Conservation (phyloP, 257 asterid species). For the Salvia rosmarinus region DNA sequence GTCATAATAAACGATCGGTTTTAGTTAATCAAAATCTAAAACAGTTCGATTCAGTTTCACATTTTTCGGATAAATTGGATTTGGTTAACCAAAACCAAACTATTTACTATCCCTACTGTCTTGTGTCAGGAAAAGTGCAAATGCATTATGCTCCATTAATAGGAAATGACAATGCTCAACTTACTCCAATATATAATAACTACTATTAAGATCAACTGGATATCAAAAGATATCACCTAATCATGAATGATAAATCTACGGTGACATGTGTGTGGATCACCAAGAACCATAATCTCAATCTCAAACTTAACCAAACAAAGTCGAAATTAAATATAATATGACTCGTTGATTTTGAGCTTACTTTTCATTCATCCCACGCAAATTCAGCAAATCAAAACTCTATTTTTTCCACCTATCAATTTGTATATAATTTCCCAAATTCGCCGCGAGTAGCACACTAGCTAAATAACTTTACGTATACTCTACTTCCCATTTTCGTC, state of each 20-base stretch:
- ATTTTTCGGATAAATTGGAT: no score
- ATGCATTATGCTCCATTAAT: no score
- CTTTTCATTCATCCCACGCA: slow-evolving; percentile 7
- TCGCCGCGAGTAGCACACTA: neutral
- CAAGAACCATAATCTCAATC: neutral
- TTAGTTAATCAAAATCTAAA: no score
- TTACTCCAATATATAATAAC: no score
- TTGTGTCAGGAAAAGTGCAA: no score
- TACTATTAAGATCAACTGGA: neutral
- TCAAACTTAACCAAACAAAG: neutral
- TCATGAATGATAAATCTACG: neutral
- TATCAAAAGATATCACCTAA: neutral
- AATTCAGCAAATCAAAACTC: neutral
- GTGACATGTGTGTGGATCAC: neutral
- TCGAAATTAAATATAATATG: neutral
- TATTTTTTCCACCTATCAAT: neutral
- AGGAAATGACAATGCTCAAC: no score
- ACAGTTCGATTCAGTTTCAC: no score
- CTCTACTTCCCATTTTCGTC: no score
- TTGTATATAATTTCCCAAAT: neutral
- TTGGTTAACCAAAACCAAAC: no score
- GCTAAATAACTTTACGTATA: neutral
- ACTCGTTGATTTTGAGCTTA: neutral
- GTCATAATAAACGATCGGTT: no score
- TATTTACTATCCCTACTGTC: no score